Percentiles rank a stretch among this genome's conserved stretches.
These are phyloP conservation scores for Cordyceps farinosa DNA, from an alignment of 2,329 filamentous ascomycete species.

Conservation along the genomic window DNA sequence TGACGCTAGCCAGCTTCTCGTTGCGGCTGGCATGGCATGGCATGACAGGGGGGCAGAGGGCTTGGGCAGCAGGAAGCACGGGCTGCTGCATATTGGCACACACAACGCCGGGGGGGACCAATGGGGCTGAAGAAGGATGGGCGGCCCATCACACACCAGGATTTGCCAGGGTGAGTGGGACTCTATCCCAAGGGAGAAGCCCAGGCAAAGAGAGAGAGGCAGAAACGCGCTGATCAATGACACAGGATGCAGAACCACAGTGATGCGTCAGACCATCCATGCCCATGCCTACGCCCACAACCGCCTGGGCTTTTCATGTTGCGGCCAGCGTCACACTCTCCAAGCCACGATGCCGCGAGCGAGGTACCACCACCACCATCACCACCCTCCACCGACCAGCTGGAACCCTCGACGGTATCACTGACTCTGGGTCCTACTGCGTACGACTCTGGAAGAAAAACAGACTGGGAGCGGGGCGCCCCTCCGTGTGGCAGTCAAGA, in stretches of 20 bases:
- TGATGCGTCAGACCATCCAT: conserved; percentile 15
- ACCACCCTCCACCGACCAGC: background rate
- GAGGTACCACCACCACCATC: conserved; percentile 3
- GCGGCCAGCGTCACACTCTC: conserved; percentile 40
- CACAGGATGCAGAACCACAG: conserved; percentile 13
- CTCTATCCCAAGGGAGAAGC: background rate
- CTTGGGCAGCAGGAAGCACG: conserved; percentile 7
- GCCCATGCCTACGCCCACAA: background rate
- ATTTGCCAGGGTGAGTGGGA: background rate
- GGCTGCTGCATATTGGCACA: background rate
- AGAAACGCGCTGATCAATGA: conserved; percentile 13
- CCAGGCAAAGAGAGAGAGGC: background rate
- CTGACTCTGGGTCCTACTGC: no score
- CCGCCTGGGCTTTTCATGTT: conserved; percentile 39
- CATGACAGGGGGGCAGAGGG: background rate
- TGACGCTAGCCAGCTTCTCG: background rate
- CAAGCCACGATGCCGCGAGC: conserved; percentile 23
- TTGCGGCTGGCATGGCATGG: background rate
- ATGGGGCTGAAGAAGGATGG: background rate
- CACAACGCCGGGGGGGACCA: background rate
- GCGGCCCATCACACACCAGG: background rate
- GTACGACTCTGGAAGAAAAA: no score
- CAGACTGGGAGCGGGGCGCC: background rate
- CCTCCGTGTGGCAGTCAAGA: conserved; percentile 20
- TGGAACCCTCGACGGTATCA: conserved; percentile 5